Evolutionary conservation across 2,329 filamentous ascomycete species (phyloP), one percentile per base, ranked within the genome.

Genomic region (Fusarium illudens): DNA sequence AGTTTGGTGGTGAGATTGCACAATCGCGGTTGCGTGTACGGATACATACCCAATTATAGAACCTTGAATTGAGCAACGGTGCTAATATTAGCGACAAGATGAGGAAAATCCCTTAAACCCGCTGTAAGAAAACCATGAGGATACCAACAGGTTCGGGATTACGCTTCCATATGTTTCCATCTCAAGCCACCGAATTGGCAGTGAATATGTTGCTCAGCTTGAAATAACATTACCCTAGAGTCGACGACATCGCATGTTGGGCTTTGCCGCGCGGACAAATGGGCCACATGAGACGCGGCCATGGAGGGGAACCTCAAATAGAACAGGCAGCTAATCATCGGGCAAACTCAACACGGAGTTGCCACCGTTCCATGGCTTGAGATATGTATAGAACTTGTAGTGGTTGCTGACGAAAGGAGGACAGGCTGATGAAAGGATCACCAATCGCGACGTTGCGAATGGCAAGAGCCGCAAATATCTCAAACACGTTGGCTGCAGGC

Each of bases 201-300:
- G 42, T n/a, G 2, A 12, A 29, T 5, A 9, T 50, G 30, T 10
- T 22, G 3, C 15, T 25, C 9, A 12, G 19, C 27, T 49, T 22
- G 48, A 25, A 54, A 42, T 27, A 29, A 20, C 11, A 22, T 13
- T 54, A 54, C 36, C 34, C 36, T 54, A 11, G 27, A 42, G 34
- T 54, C 30, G 9, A 15, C 9, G 8, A 11, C 12, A n/a, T 15
- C 17, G 13, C 20, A 2, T 49, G 9, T n/a, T 19, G 49, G 15
- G 8, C 7, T 46, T 53, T 65, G 17, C 46, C 65, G 60, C 65
- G 39, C 56, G 65, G 48, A 48, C 34, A 61, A 61, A 54, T 13
- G 32, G 55, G 55, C 60, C 52, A 65, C 44, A 57, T 20, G 49
- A 49, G 27, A 33, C 30, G 39, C 29, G 50, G 50, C 32, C 58